Conservation (phyloP, 2,329 filamentous ascomycete species). For the Pseudogymnoascus sp. region DNA sequence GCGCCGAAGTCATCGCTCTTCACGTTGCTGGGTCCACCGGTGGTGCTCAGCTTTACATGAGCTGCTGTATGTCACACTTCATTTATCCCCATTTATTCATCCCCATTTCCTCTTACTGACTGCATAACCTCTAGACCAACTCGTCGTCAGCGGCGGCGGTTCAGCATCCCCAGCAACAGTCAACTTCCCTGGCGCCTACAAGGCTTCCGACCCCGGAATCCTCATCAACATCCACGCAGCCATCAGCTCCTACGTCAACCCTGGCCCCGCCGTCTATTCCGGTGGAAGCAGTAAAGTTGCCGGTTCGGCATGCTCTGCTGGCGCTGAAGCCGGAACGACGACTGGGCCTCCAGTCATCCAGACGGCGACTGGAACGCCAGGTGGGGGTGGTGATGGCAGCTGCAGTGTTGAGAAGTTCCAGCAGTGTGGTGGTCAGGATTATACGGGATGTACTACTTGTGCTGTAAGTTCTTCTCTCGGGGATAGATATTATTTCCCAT, state of each 20-base stretch:
- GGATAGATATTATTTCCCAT: neutral
- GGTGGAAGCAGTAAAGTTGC: constrained; percentile 15
- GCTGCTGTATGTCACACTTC: constrained; percentile 28
- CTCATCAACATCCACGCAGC: constrained; percentile 23
- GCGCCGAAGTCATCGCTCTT: constrained; percentile 27
- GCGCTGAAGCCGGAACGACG: constrained; percentile 12
- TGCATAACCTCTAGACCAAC: constrained; percentile 30
- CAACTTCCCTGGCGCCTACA: constrained; percentile 19
- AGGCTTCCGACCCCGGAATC: constrained; percentile 14
- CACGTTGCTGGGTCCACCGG: constrained; percentile 20
- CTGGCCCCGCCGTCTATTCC: constrained; percentile 29
- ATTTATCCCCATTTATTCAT: constrained; percentile 28
- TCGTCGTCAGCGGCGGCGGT: constrained; percentile 36
- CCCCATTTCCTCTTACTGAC: constrained; percentile 37
- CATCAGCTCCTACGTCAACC: constrained; percentile 29
- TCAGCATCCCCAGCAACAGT: constrained; percentile 35
- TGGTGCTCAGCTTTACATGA: constrained; percentile 41
- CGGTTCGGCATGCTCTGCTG: constrained; percentile 13
- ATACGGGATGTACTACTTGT: constrained; percentile 15
- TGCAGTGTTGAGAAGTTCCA: constrained; percentile 14
- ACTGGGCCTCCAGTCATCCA: constrained; percentile 6
- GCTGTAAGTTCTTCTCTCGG: neutral
- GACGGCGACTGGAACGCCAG: neutral
- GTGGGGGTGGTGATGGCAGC: neutral
- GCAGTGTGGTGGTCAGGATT: constrained; percentile 15